A percentile compares a stretch with the other conserved stretches of the same genome.
phyloP scores from a whole-genome alignment of 306 rosid species.

The Quercus parvula region DNA sequence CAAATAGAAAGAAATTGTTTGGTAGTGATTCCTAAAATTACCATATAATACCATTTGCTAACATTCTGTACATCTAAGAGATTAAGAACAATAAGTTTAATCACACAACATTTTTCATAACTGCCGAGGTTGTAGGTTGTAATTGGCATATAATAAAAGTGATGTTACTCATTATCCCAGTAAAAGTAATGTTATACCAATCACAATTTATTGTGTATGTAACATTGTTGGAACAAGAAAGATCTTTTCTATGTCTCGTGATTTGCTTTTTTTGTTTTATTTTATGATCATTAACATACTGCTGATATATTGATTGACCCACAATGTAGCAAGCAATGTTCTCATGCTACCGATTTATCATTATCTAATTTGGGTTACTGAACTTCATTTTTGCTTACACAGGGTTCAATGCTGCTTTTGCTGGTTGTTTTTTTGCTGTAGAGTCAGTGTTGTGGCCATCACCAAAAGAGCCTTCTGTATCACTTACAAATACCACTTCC shows the following conservation, averaged over 20 bases:
- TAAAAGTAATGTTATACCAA: too few relatives aligned
- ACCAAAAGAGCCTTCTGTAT: constrained; percentile 51
- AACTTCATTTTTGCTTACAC: constrained; percentile 12
- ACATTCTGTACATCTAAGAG: neutral
- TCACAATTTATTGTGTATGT: too few relatives aligned
- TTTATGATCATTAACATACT: neutral
- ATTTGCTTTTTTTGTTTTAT: neutral
- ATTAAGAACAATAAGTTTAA: neutral
- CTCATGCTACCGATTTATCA: neutral
- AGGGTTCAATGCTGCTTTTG: constrained; percentile 96
- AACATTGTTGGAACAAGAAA: too few relatives aligned
- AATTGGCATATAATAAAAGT: too few relatives aligned
- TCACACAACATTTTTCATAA: too few relatives aligned
- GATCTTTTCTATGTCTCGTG: neutral
- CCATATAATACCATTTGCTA: neutral
- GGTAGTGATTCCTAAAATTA: neutral
- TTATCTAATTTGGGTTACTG: neutral
- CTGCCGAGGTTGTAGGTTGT: too few relatives aligned
- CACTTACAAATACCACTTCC: constrained; percentile 81
- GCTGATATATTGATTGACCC: neutral
- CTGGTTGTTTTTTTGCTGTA: constrained; percentile 89
- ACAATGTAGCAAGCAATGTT: neutral
- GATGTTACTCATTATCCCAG: too few relatives aligned
- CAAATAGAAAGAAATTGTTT: neutral
- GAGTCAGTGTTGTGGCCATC: constrained; percentile 94